Evolutionary conservation across 2,329 filamentous ascomycete species (phyloP).

Genomic region (Pseudogymnoascus sp.): DNA sequence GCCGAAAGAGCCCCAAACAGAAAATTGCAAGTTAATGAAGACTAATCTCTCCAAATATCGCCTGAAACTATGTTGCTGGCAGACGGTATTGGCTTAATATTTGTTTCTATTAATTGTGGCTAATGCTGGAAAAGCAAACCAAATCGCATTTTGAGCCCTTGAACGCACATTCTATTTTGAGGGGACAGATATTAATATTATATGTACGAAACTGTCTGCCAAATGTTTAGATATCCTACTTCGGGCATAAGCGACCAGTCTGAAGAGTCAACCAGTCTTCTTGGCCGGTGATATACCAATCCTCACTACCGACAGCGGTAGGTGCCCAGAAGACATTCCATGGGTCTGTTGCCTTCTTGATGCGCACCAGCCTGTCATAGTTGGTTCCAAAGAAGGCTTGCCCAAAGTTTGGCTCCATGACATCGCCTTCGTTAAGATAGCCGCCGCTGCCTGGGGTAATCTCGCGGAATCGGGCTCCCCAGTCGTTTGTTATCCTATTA

Average conservation of each 20-base stretch:
- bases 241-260: not conserved
- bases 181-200: not conserved
- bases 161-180: not conserved
- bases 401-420: constrained; percentile 35
- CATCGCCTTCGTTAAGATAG: constrained; percentile 45
- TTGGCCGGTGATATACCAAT: constrained; percentile 3
- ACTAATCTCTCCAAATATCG: not conserved
- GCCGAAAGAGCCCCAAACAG: not conserved
- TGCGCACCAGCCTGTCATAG: constrained; percentile 15
- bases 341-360: constrained; percentile 18
- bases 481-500: constrained; percentile 26
- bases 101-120: not conserved
- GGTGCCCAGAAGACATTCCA: constrained; percentile 15
- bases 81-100: not conserved
- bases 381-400: constrained; percentile 35
- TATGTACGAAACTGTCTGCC: not conserved
- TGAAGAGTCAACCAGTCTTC: not conserved
- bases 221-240: not conserved
- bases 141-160: not conserved
- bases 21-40: not conserved
- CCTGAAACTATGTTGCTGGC: not conserved
- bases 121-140: not conserved
- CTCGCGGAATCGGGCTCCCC: constrained; percentile 26
- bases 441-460: constrained; percentile 35
- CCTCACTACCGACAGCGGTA: constrained; percentile 16